Conservation (phyloP, 2,329 filamentous ascomycete species). For the Talaromyces marneffei region DNA sequence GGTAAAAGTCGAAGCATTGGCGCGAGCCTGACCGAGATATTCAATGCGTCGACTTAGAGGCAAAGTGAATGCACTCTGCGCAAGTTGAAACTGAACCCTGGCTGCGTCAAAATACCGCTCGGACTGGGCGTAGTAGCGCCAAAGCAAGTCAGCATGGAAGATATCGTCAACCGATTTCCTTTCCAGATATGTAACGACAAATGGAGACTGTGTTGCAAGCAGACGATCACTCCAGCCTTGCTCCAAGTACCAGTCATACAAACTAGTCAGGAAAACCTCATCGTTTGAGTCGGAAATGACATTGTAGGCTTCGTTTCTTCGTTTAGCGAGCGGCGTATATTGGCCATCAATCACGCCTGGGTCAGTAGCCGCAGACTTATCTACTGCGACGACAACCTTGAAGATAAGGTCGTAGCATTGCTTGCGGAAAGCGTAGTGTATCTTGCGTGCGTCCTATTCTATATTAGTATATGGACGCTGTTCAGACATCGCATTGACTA, state of each 20-base stretch:
- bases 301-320: slow-evolving; percentile 80
- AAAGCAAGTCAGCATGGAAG: slow-evolving; percentile 81
- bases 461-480: not conserved
- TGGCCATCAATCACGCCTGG: slow-evolving; percentile 73
- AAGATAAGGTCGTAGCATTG: slow-evolving; percentile 85
- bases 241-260: slow-evolving; percentile 96
- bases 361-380: slow-evolving; percentile 61
- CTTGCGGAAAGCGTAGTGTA: slow-evolving; percentile 64
- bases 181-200: slow-evolving; percentile 79
- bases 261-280: slow-evolving; percentile 87
- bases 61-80: slow-evolving; percentile 73
- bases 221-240: slow-evolving; percentile 81
- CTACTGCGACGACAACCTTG: slow-evolving; percentile 69
- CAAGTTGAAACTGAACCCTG: slow-evolving; percentile 74
- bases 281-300: slow-evolving; percentile 85
- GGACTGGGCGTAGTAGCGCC: slow-evolving; percentile 83
- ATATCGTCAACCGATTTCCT: slow-evolving; percentile 67
- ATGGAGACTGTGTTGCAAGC: slow-evolving; percentile 74
- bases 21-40: slow-evolving; percentile 83
- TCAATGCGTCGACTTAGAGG: slow-evolving; percentile 80
- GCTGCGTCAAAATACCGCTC: slow-evolving; percentile 81
- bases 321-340: slow-evolving; percentile 67
- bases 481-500: slow-evolving; percentile 16
- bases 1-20: slow-evolving; percentile 81
- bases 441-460: slow-evolving; percentile 59